These are phyloP conservation scores for Globisporangium radiosum DNA, from an alignment of 352 stramenopile species.

Conservation along the genomic window DNA sequence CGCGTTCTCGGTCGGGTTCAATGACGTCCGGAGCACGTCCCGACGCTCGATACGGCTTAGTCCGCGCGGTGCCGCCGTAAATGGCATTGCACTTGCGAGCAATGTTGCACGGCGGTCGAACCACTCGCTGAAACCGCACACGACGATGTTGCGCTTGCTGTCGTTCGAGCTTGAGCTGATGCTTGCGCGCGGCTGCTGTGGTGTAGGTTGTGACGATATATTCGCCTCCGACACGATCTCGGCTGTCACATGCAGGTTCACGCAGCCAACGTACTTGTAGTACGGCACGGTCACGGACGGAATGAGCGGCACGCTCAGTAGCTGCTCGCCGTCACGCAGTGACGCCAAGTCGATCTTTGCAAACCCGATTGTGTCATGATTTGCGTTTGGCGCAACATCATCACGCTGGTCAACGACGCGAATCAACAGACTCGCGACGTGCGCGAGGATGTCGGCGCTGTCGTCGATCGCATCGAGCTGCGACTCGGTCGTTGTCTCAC, in stretches of 20 bases:
- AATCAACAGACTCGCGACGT: conserved; percentile 41
- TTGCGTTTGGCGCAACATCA: not conserved
- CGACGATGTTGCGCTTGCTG: not conserved
- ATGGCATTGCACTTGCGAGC: conserved; percentile 5
- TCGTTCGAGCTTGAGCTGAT: not conserved
- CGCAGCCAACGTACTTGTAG: conserved; percentile 44
- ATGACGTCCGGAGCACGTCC: conserved; percentile 33
- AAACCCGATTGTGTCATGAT: conserved; percentile 24
- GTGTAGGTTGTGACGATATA: no score
- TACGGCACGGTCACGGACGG: conserved; percentile 32
- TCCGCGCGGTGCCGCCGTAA: conserved; percentile 9
- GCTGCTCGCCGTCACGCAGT: conserved; percentile 26
- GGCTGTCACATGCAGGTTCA: conserved; percentile 27
- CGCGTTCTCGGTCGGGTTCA: conserved; percentile 51
- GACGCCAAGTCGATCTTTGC: conserved; percentile 45
- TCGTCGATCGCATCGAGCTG: conserved; percentile 13
- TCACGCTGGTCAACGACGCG: conserved; percentile 31
- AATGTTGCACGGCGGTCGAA: conserved; percentile 19
- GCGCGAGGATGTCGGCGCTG: conserved; percentile 21
- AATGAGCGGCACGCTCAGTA: conserved; percentile 34
- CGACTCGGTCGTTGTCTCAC: not conserved
- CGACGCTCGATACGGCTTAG: conserved; percentile 39
- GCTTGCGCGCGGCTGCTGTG: not conserved
- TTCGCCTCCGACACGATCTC: not conserved
- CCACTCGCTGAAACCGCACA: conserved; percentile 27